Evolutionary conservation across 106 monocot species (phyloP).

Genomic region (Dendrobium chrysotoxum): DNA sequence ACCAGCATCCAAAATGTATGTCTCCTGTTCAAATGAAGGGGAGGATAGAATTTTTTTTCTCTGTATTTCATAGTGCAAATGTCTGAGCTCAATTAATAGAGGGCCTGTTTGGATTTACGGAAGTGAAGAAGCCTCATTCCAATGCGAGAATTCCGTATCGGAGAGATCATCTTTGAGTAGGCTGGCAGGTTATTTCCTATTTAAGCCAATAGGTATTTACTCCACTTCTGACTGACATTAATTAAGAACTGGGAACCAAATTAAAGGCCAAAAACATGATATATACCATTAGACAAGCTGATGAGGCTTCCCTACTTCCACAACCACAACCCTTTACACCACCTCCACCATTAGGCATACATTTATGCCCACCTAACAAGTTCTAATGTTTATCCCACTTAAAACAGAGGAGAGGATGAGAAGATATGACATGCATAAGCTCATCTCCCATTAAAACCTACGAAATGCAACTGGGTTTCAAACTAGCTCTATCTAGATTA

Average conservation of each 20-base stretch:
- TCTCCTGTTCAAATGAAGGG: background rate
- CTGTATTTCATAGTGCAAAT: background rate
- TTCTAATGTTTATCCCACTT: background rate
- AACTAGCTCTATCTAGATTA: background rate
- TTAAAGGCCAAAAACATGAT: background rate
- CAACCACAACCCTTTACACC: background rate
- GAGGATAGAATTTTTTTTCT: background rate
- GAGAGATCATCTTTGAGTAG: background rate
- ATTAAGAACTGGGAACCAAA: background rate
- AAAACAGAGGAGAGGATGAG: background rate
- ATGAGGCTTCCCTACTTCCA: background rate
- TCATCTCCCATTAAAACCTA: background rate
- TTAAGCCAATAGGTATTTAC: background rate
- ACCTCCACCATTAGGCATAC: background rate
- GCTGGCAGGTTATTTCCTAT: background rate
- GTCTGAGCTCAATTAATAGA: background rate
- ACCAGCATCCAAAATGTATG: background rate
- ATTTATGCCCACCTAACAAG: background rate
- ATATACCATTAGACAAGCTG: background rate
- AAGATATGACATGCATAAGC: background rate
- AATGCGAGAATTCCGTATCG: background rate
- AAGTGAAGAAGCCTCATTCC: background rate
- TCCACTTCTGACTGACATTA: background rate
- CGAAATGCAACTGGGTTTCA: background rate
- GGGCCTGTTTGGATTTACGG: background rate